phyloP scores from a whole-genome alignment of 1,284 basidiomycete species.

The Exsudoporus floridanus region DNA sequence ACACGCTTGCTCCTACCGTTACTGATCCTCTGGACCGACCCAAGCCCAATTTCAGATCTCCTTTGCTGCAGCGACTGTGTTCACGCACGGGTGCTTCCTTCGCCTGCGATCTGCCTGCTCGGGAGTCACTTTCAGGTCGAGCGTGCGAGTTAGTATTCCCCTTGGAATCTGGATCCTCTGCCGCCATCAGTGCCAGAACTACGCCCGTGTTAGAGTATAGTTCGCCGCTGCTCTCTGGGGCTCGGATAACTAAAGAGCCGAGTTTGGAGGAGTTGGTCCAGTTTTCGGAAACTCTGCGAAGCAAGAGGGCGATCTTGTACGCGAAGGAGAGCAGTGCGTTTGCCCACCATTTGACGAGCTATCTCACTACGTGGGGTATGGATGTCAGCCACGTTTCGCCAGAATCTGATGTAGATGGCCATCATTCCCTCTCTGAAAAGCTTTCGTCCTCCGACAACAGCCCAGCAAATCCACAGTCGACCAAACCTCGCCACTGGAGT shows the following conservation, averaged over 20 bases:
- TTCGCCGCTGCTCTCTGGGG: conserved; percentile 40
- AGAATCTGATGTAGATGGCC: conserved; percentile 51
- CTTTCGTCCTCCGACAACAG: conserved; percentile 12
- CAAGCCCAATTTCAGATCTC: conserved; percentile 58
- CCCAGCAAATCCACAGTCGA: conserved; percentile 7
- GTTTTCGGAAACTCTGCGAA: conserved; percentile 80
- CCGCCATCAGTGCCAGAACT: conserved; percentile 29
- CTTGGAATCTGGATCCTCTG: conserved; percentile 53
- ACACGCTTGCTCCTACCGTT: conserved; percentile 30
- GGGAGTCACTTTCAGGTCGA: conserved; percentile 44
- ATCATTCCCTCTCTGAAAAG: conserved; percentile 19
- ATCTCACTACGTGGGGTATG: conserved; percentile 92
- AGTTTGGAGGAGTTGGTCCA: conserved; percentile 71
- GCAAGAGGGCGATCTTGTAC: conserved; percentile 79
- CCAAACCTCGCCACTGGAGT: conserved; percentile 28
- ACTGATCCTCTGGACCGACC: conserved; percentile 34
- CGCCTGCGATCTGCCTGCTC: conserved; percentile 45
- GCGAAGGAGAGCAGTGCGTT: conserved; percentile 82
- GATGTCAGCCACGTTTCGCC: conserved; percentile 82
- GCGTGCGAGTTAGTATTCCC: conserved; percentile 55
- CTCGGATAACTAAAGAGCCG: conserved; percentile 64
- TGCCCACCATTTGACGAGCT: conserved; percentile 86
- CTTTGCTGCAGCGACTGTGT: conserved; percentile 66
- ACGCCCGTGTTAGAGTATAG: conserved; percentile 47
- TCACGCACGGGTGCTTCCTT: conserved; percentile 66